Conservation (phyloP, 73 alveolate genomes). For the Paramecium tetraurelia region DNA sequence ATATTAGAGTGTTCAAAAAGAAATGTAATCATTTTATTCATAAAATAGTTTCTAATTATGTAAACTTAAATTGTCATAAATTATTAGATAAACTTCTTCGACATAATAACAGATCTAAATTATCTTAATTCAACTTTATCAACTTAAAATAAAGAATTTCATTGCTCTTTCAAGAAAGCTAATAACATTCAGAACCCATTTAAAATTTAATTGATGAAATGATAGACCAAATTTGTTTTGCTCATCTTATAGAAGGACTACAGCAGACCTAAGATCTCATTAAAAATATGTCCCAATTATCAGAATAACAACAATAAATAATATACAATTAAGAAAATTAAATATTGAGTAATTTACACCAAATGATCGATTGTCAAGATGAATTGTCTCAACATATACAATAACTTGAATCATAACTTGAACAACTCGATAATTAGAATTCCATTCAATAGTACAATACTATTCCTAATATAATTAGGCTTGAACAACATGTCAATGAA, state of each 20-base stretch:
- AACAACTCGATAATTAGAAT: not conserved
- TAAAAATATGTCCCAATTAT: not conserved
- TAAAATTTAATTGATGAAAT: constrained; percentile 2
- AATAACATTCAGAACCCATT: not conserved
- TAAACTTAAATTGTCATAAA: not conserved
- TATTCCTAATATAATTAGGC: not conserved
- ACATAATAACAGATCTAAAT: not conserved
- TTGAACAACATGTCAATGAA: not conserved
- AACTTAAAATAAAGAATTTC: not conserved
- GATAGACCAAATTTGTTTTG: not conserved
- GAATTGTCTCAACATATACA: not conserved
- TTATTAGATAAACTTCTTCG: not conserved
- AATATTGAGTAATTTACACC: not conserved
- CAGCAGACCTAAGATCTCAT: not conserved
- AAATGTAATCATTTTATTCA: not conserved
- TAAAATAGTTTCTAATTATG: not conserved
- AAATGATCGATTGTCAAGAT: not conserved
- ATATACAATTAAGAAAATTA: not conserved
- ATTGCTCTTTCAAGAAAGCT: not conserved
- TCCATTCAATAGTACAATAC: not conserved
- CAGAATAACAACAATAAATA: not conserved
- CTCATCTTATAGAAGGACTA: not conserved
- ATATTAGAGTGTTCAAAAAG: not conserved
- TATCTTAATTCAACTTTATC: not conserved
- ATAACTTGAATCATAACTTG: not conserved